phyloP scores from a whole-genome alignment of 371 early-diverging fungal genomes.

The Batkoa obscura region DNA sequence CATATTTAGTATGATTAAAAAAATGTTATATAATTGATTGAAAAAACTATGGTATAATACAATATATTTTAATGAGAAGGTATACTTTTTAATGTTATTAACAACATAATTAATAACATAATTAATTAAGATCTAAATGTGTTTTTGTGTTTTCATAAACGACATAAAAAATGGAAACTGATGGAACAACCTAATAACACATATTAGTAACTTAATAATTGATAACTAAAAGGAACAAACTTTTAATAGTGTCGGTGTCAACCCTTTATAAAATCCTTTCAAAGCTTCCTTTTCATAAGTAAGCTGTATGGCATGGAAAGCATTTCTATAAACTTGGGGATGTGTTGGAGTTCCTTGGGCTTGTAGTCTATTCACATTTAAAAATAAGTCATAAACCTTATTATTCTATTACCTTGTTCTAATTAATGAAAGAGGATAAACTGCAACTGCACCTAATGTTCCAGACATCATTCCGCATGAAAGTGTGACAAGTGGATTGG shows the following conservation, averaged over 20 bases:
- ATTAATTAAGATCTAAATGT: constrained; percentile 14
- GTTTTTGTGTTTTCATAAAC: constrained; percentile 38
- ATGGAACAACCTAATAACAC: constrained; percentile 33
- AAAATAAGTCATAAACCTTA: background rate
- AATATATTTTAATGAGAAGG: no score
- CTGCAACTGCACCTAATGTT: constrained; percentile 43
- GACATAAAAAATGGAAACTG: constrained; percentile 38
- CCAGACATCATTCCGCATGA: constrained; percentile 56
- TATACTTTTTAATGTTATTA: no score
- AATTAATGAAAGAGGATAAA: constrained; percentile 61
- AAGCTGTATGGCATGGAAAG: constrained; percentile 44
- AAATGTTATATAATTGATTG: no score
- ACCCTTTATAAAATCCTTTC: constrained; percentile 40
- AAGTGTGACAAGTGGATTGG: constrained; percentile 35
- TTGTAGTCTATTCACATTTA: constrained; percentile 32
- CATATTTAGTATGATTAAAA: no score
- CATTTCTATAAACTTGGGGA: constrained; percentile 42
- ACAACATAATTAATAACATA: no score
- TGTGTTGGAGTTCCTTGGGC: constrained; percentile 67
- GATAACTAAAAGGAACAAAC: constrained; percentile 11
- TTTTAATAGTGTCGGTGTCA: constrained; percentile 33
- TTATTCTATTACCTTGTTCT: constrained; percentile 39
- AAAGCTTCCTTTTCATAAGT: constrained; percentile 29
- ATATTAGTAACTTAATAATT: constrained; percentile 4
- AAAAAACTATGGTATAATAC: no score